Evolutionary conservation across 2,329 filamentous ascomycete genomes (phyloP).

Genomic region (Colletotrichum acutatum): DNA sequence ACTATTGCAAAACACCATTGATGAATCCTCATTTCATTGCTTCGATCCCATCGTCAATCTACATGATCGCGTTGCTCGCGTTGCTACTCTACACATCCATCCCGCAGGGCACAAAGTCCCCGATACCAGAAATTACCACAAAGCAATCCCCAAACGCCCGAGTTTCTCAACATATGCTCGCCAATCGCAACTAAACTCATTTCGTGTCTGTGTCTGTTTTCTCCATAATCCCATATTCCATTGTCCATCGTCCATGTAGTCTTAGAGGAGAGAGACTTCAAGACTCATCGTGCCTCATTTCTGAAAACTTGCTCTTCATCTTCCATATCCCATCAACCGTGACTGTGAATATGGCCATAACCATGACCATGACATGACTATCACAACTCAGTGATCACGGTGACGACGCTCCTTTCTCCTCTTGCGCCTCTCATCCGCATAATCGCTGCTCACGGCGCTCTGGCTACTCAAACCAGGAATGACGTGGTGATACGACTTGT

Average conservation of each 20-base stretch:
- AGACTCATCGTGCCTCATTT: not conserved
- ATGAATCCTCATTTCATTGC: not conserved
- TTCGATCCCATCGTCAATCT: constrained; percentile 21
- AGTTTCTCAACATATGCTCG: constrained; percentile 7
- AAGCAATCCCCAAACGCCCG: constrained; percentile 19
- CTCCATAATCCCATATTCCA: not conserved
- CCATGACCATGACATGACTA: not conserved
- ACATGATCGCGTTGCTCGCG: constrained; percentile 18
- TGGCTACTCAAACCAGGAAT: constrained; percentile 61
- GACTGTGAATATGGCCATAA: too few relatives aligned
- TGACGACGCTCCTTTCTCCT: constrained; percentile 48
- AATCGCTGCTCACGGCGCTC: constrained; percentile 47
- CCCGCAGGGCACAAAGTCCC: not conserved
- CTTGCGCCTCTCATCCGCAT: constrained; percentile 56
- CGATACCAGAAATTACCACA: not conserved
- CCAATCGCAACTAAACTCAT: not conserved
- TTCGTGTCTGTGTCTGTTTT: not conserved
- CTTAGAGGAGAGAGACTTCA: too few relatives aligned
- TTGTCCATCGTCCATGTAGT: not conserved
- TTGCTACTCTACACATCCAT: constrained; percentile 18
- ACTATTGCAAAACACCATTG: not conserved
- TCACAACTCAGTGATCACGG: constrained; percentile 30
- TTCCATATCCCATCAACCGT: too few relatives aligned
- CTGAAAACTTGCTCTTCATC: too few relatives aligned
- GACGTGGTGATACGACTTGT: constrained; percentile 67